These are phyloP conservation scores for Erigeron canadensis DNA, from an alignment of 129 eudicot genomes.

Conservation along the genomic window DNA sequence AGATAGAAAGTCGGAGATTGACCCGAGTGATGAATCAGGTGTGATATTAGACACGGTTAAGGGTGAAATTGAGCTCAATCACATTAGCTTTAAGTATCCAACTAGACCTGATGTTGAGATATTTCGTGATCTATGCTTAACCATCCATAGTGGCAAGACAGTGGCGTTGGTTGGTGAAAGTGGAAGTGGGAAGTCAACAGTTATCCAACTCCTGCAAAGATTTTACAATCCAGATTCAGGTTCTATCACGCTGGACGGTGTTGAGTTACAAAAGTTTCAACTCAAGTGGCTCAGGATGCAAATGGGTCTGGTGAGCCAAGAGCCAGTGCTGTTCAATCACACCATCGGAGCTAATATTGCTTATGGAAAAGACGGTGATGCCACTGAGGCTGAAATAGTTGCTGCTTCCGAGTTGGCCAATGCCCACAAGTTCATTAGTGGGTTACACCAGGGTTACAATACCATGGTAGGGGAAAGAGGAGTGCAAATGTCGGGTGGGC, in stretches of 20 bases:
- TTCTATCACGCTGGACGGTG: conserved; percentile 50
- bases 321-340: conserved; percentile 61
- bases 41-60: conserved; percentile 43
- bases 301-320: conserved; percentile 79
- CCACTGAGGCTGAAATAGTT: conserved; percentile 56
- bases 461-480: conserved; percentile 73
- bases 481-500: conserved; percentile 64
- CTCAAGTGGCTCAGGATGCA: conserved; percentile 69
- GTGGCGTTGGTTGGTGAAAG: conserved; percentile 75
- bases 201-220: conserved; percentile 59
- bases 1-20: conserved; percentile 65
- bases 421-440: conserved; percentile 67
- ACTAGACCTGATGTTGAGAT: conserved; percentile 69
- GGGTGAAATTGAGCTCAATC: conserved; percentile 70
- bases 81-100: conserved; percentile 72
- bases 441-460: conserved; percentile 54
- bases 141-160: conserved; percentile 69
- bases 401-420: conserved; percentile 65
- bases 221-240: conserved; percentile 67
- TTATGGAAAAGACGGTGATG: conserved; percentile 61
- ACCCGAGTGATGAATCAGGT: conserved; percentile 69
- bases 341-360: conserved; percentile 67
- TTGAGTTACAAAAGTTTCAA: conserved; percentile 51
- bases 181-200: conserved; percentile 81
- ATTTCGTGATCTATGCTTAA: conserved; percentile 56